These are phyloP conservation scores for Corniculantispora saksenae DNA, from an alignment of 2,329 filamentous ascomycete genomes.

Conservation along the genomic window DNA sequence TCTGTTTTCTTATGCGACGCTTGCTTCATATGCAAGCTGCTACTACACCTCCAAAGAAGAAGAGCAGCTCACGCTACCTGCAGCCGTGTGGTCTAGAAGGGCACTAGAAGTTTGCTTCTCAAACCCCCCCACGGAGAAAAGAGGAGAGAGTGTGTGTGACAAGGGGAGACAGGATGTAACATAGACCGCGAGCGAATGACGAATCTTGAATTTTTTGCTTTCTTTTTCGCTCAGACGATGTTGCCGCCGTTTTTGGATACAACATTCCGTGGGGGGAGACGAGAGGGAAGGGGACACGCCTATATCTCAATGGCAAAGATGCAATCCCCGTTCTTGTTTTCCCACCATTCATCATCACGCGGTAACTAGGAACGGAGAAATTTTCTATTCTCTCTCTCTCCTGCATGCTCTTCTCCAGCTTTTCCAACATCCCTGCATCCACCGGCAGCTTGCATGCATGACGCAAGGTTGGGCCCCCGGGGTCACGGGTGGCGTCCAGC, in stretches of 20 bases:
- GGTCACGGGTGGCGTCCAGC: slow-evolving; percentile 11
- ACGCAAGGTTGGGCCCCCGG: slow-evolving; percentile 2
- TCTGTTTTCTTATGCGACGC: neutral
- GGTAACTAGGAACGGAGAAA: neutral
- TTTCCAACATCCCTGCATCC: neutral
- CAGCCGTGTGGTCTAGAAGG: neutral
- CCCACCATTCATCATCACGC: neutral
- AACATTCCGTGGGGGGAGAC: neutral
- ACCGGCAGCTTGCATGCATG: slow-evolving; percentile 11
- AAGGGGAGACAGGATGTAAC: neutral
- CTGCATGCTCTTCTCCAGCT: neutral
- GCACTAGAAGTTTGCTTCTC: neutral
- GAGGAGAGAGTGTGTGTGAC: no score
- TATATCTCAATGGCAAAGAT: neutral
- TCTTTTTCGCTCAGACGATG: neutral
- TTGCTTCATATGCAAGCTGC: neutral
- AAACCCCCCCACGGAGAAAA: neutral
- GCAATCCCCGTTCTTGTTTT: neutral
- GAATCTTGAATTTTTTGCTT: neutral
- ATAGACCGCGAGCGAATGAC: neutral
- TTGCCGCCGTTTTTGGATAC: neutral
- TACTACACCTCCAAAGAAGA: neutral
- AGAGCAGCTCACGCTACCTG: slow-evolving; percentile 4
- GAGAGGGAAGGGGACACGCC: no score
- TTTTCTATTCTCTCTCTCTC: neutral